phyloP scores from a whole-genome alignment of 2,329 filamentous ascomycete species.

The Endocalyx cinctus region DNA sequence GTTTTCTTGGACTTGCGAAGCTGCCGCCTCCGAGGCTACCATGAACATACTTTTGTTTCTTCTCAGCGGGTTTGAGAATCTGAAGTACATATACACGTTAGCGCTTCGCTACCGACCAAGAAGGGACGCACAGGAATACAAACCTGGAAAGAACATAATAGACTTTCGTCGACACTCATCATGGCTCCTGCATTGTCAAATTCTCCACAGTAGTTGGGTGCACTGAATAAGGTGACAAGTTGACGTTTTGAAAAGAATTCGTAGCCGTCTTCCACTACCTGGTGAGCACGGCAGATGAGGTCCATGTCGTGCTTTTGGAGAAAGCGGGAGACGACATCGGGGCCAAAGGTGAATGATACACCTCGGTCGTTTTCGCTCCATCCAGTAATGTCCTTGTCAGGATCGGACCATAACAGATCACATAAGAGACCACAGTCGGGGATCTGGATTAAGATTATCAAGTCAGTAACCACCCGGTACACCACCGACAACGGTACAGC shows the following conservation, averaged over 20 bases:
- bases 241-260: conserved; percentile 99
- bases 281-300: conserved; percentile 95
- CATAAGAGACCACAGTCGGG: conserved; percentile 96
- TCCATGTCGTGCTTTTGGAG: conserved; percentile 99
- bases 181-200: conserved; percentile 99
- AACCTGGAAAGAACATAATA: conserved; percentile 98
- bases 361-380: conserved; percentile 99
- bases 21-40: conserved; percentile 65
- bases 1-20: conserved; percentile 67
- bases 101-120: too few species aligned
- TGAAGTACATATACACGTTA: conserved; percentile 38
- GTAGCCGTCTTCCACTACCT: conserved; percentile 98
- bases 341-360: conserved; percentile 97
- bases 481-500: not conserved
- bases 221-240: conserved; percentile 94
- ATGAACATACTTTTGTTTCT: conserved; percentile 99
- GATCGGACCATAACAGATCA: conserved; percentile 97
- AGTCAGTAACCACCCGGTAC: not conserved
- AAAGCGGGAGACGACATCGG: conserved; percentile 95
- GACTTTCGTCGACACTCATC: conserved; percentile 99
- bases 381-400: conserved; percentile 97
- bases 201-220: conserved; percentile 98
- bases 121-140: conserved; percentile 23
- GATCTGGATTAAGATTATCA: conserved; percentile 58
- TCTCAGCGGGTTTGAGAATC: conserved; percentile 99